Evolutionary conservation across 2,329 filamentous ascomycete species (phyloP).

Genomic region (Exophiala sp.): DNA sequence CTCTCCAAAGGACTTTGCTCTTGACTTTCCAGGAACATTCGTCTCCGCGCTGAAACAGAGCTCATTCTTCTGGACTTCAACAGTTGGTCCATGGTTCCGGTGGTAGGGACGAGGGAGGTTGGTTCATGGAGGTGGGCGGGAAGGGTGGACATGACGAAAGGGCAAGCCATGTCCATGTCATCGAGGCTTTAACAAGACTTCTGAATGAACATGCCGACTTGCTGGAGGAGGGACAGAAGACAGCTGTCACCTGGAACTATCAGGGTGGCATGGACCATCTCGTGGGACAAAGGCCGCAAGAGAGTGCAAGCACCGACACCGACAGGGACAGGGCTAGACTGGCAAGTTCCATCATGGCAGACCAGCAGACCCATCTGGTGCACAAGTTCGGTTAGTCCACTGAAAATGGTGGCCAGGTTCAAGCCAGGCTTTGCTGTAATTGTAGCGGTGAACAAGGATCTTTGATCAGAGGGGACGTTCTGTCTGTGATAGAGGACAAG

Average conservation of each 20-base stretch:
- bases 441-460: slow-evolving; percentile 10
- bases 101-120: neutral
- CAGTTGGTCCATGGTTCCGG: slow-evolving; percentile 21
- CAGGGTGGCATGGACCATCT: slow-evolving; percentile 19
- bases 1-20: slow-evolving; percentile 13
- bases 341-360: slow-evolving; percentile 8
- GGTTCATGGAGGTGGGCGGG: slow-evolving; percentile 1
- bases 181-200: slow-evolving; percentile 5
- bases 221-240: slow-evolving; percentile 4
- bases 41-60: slow-evolving; percentile 23
- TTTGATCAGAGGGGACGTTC: slow-evolving; percentile 13
- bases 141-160: slow-evolving; percentile 1
- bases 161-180: neutral
- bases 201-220: slow-evolving; percentile 7
- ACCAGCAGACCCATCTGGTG: slow-evolving; percentile 5
- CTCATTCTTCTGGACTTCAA: slow-evolving; percentile 19
- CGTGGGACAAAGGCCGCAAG: slow-evolving; percentile 18
- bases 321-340: slow-evolving; percentile 9
- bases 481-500: slow-evolving; percentile 5
- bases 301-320: slow-evolving; percentile 12
- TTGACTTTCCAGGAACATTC: slow-evolving; percentile 24
- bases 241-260: slow-evolving; percentile 23
- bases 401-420: slow-evolving; percentile 4
- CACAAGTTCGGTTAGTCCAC: slow-evolving; percentile 1
- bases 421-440: slow-evolving; percentile 19